Percentiles rank a stretch among this genome's conserved stretches.
phyloP scores from a whole-genome alignment of 2,329 filamentous ascomycete genomes.

The Fusarium zealandicum region DNA sequence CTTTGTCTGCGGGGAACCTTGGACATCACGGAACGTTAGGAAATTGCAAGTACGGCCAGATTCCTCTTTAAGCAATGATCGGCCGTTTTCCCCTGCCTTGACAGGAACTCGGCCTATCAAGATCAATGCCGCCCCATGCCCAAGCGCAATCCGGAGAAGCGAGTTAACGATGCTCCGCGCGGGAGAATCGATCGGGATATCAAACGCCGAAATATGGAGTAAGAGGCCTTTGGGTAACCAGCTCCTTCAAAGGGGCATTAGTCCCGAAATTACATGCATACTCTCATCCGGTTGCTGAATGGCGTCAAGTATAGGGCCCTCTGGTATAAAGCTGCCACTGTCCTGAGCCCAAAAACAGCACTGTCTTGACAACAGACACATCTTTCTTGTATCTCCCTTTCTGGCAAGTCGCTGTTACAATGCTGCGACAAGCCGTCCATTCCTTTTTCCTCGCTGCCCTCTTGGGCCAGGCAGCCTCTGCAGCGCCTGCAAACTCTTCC shows the following conservation, averaged over 20 bases:
- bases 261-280: conserved; percentile 30
- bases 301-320: conserved; percentile 17
- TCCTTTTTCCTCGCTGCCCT: conserved; percentile 27
- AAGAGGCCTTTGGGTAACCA: conserved; percentile 1
- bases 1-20: conserved; percentile 10
- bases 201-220: conserved; percentile 17
- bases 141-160: not conserved
- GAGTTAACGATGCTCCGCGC: conserved; percentile 1
- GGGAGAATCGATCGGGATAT: conserved; percentile 1
- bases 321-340: conserved; percentile 10
- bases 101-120: not conserved
- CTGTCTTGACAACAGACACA: not conserved
- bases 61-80: conserved; percentile 7
- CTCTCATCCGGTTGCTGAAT: conserved; percentile 25
- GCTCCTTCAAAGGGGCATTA: conserved; percentile 7
- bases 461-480: conserved; percentile 17
- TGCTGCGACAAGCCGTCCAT: conserved; percentile 34
- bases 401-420: conserved; percentile 25
- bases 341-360: not conserved
- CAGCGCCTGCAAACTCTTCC: conserved; percentile 27
- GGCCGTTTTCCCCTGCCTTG: not conserved
- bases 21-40: not conserved
- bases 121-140: not conserved
- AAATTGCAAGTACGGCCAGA: conserved; percentile 16
- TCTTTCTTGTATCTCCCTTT: not conserved